phyloP scores from a whole-genome alignment of 179 eudicot species.

The Spinacia oleracea region DNA sequence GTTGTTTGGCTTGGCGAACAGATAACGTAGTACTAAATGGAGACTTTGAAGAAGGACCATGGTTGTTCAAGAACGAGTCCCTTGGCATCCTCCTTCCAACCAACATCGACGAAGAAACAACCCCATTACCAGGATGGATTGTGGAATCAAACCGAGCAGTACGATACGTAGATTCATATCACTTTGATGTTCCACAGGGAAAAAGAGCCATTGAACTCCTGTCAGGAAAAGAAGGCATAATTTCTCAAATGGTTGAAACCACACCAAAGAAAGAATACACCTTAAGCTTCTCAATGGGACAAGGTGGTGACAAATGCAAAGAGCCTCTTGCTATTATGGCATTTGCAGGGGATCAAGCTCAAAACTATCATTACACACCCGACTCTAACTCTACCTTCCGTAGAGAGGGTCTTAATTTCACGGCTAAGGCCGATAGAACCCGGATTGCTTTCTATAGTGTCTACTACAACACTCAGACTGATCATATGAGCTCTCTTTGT shows the following conservation, averaged over 20 bases:
- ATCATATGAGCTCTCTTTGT: conserved; percentile 92
- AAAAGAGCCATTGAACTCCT: conserved; percentile 86
- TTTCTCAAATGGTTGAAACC: conserved; percentile 89
- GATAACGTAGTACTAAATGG: conserved; percentile 88
- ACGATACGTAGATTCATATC: conserved; percentile 82
- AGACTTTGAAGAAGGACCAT: conserved; percentile 95
- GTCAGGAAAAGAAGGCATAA: conserved; percentile 95
- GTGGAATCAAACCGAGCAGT: conserved; percentile 94
- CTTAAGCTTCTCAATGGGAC: conserved; percentile 70
- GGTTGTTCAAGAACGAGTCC: conserved; percentile 83
- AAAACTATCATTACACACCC: conserved; percentile 69
- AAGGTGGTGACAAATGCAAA: conserved; percentile 73
- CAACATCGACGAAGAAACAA: conserved; percentile 74
- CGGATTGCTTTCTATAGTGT: conserved; percentile 90
- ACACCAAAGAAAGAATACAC: conserved; percentile 73
- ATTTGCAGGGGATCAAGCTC: conserved; percentile 94
- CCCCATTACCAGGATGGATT: conserved; percentile 94
- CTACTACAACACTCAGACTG: conserved; percentile 88
- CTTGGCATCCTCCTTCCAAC: conserved; percentile 90
- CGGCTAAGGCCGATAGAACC: conserved; percentile 82
- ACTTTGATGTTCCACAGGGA: conserved; percentile 68
- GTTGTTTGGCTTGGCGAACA: conserved; percentile 16
- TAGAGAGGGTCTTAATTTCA: conserved; percentile 64
- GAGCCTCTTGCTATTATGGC: conserved; percentile 93
- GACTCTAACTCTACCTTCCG: conserved; percentile 62